Evolutionary conservation across 768 basidiomycete species (phyloP).

Genomic region (Crepidotus variabilis): DNA sequence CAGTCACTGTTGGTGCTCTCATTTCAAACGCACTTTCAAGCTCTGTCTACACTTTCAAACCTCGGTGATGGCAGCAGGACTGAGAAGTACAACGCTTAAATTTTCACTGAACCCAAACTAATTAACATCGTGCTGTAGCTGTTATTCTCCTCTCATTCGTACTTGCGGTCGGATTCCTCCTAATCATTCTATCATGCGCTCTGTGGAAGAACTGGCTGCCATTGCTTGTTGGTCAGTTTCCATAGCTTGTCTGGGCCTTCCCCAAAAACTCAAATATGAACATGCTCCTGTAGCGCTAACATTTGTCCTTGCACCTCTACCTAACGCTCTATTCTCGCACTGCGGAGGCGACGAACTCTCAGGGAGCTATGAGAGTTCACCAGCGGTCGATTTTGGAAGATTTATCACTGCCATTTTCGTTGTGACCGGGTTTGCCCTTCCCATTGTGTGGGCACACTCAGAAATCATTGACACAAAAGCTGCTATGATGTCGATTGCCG

Average conservation of each 20-base stretch:
- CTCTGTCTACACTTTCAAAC: slow-evolving; percentile 5
- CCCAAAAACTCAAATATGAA: neutral
- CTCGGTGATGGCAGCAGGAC: slow-evolving; percentile 57
- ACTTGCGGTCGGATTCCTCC: slow-evolving; percentile 94
- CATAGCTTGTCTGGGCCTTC: neutral
- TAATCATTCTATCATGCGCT: slow-evolving; percentile 96
- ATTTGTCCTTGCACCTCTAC: slow-evolving; percentile 93
- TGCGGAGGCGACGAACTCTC: slow-evolving; percentile 90
- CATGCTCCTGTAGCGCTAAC: slow-evolving; percentile 66
- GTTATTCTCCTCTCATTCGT: slow-evolving; percentile 97
- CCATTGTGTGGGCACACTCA: slow-evolving; percentile 89
- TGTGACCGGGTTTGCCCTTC: slow-evolving; percentile 90
- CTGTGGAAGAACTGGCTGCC: slow-evolving; percentile 97
- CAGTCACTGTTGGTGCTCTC: too few relatives aligned
- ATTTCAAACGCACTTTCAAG: too few relatives aligned
- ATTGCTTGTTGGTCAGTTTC: slow-evolving; percentile 81
- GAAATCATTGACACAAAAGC: slow-evolving; percentile 81
- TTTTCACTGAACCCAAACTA: neutral
- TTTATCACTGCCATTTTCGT: slow-evolving; percentile 91
- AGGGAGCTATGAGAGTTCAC: slow-evolving; percentile 64
- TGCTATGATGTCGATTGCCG: slow-evolving; percentile 91
- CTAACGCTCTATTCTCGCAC: slow-evolving; percentile 92
- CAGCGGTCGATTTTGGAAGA: slow-evolving; percentile 85
- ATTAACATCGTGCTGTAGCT: slow-evolving; percentile 52
- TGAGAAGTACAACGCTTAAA: slow-evolving; percentile 48